phyloP scores from a whole-genome alignment of 2,329 filamentous ascomycete species.

The Fusarium floridanum region DNA sequence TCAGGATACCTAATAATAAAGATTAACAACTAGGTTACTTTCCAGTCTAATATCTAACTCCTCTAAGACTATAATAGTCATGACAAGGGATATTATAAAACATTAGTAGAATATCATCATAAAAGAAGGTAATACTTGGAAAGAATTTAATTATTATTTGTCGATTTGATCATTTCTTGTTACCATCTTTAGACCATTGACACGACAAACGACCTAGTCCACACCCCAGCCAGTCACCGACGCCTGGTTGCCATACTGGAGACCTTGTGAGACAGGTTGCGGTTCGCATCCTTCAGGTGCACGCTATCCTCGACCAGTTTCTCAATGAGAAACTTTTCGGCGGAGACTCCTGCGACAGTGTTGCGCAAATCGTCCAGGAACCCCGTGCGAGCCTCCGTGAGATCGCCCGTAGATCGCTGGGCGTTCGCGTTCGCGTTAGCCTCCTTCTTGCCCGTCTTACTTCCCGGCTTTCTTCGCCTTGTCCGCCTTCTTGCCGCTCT shows the following conservation, averaged over 20 bases:
- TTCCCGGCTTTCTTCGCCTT: background rate
- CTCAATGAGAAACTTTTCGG: background rate
- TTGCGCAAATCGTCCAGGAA: background rate
- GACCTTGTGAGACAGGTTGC: background rate
- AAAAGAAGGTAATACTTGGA: background rate
- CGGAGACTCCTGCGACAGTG: background rate
- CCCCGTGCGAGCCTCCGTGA: too few species aligned
- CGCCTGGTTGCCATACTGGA: background rate
- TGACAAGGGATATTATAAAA: background rate
- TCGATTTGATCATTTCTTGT: background rate
- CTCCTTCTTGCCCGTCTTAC: background rate
- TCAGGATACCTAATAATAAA: too few species aligned
- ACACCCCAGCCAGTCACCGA: background rate
- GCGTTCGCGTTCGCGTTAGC: background rate
- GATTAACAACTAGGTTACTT: too few species aligned
- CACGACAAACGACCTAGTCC: background rate
- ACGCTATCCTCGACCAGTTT: background rate
- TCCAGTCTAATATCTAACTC: background rate
- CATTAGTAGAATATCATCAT: background rate
- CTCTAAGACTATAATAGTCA: background rate
- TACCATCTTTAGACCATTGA: background rate
- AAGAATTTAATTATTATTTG: background rate
- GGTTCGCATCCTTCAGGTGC: background rate
- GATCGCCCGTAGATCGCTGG: background rate
- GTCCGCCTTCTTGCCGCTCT: background rate